phyloP scores from a whole-genome alignment of 1,284 basidiomycete genomes.

The Ustilago curta region DNA sequence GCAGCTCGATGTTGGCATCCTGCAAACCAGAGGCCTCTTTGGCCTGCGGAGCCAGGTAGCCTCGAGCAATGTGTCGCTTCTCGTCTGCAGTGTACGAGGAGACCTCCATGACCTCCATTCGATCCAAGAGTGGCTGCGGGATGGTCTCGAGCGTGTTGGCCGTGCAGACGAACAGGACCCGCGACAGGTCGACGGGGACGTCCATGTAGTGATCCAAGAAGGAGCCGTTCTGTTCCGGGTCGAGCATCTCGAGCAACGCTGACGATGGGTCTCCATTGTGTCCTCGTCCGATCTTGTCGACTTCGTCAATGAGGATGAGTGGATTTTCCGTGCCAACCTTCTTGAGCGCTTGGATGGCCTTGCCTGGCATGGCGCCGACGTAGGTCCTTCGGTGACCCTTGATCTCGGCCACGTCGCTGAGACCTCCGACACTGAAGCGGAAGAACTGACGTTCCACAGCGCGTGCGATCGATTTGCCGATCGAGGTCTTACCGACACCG shows the following conservation, averaged over 20 bases:
- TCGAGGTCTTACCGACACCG: constrained; percentile 92
- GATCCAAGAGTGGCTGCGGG: constrained; percentile 92
- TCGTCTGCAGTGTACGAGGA: constrained; percentile 89
- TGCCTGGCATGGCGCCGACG: constrained; percentile 89
- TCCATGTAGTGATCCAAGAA: constrained; percentile 99
- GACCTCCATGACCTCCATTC: constrained; percentile 92
- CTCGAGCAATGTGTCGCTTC: constrained; percentile 90
- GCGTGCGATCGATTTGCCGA: constrained; percentile 88
- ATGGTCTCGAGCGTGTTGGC: constrained; percentile 83
- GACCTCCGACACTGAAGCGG: constrained; percentile 94
- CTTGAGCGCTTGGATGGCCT: constrained; percentile 97
- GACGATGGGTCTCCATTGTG: constrained; percentile 96
- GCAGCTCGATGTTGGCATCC: constrained; percentile 64
- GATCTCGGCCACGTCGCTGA: constrained; percentile 98
- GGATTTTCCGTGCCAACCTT: constrained; percentile 98
- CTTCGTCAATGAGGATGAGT: constrained; percentile 90
- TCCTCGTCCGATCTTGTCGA: constrained; percentile 96
- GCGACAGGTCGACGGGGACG: constrained; percentile 94
- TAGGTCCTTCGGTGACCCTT: constrained; percentile 98
- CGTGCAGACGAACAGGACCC: constrained; percentile 97
- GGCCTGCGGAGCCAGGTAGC: constrained; percentile 93
- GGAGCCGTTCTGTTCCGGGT: constrained; percentile 95
- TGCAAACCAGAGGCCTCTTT: constrained; percentile 86
- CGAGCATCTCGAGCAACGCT: constrained; percentile 94
- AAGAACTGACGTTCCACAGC: constrained; percentile 89